A percentile compares a stretch with the other conserved stretches of the same genome.
Conservation (phyloP, 208 protist genomes). For the Trypanosoma lewisi region DNA sequence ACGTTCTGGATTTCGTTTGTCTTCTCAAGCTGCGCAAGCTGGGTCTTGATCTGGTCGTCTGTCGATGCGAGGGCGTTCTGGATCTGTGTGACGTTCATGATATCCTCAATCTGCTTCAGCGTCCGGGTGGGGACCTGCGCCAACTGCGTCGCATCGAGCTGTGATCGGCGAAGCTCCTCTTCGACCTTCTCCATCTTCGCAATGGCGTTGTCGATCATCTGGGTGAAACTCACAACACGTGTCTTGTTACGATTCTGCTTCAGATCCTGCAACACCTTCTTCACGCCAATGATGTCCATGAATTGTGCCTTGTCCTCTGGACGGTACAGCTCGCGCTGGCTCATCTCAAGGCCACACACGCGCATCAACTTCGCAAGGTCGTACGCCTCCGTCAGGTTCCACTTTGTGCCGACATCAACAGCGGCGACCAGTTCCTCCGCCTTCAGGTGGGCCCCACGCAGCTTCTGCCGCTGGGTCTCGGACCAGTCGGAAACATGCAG, state of each 20-base stretch:
- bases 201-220: slow-evolving; percentile 76
- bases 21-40: slow-evolving; percentile 76
- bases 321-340: slow-evolving; percentile 68
- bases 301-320: slow-evolving; percentile 77
- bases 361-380: slow-evolving; percentile 82
- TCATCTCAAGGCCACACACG: slow-evolving; percentile 62
- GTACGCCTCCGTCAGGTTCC: slow-evolving; percentile 81
- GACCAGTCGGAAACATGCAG: slow-evolving; percentile 83
- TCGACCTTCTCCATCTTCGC: slow-evolving; percentile 83
- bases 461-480: slow-evolving; percentile 79
- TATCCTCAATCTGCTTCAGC: slow-evolving; percentile 77
- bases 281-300: slow-evolving; percentile 75
- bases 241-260: slow-evolving; percentile 84
- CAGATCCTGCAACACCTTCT: slow-evolving; percentile 76
- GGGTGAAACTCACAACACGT: slow-evolving; percentile 72
- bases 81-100: slow-evolving; percentile 79
- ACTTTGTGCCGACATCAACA: slow-evolving; percentile 79
- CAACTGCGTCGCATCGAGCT: slow-evolving; percentile 72
- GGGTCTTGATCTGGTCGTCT: slow-evolving; percentile 80
- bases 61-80: slow-evolving; percentile 71
- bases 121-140: slow-evolving; percentile 57
- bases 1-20: slow-evolving; percentile 81
- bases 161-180: slow-evolving; percentile 57
- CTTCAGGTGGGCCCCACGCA: slow-evolving; percentile 74
- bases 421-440: slow-evolving; percentile 60